phyloP scores from a whole-genome alignment of 495 filamentous ascomycete genomes.

The Talaromyces proteolyticus region DNA sequence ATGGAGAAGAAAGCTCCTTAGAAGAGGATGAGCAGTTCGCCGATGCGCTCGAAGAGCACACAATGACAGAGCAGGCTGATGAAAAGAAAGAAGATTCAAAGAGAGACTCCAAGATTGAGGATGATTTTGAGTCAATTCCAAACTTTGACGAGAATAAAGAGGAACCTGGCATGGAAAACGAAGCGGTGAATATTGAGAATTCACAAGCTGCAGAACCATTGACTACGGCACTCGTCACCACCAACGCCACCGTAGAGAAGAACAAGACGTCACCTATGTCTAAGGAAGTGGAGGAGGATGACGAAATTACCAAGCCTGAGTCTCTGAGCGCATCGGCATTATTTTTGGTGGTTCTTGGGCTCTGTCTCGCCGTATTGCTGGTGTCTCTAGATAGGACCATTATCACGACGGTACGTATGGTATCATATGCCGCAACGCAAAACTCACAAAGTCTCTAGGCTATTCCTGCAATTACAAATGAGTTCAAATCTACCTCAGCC shows the following conservation, averaged over 20 bases:
- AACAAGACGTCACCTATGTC: too few relatives aligned
- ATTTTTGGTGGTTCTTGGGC: constrained; percentile 25
- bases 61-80: background rate
- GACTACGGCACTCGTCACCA: background rate
- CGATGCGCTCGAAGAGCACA: constrained; percentile 3
- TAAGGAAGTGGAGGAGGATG: background rate
- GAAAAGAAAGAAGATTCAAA: constrained; percentile 3
- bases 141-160: constrained; percentile 1
- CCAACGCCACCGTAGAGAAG: background rate
- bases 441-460: constrained; percentile 31
- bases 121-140: constrained; percentile 1
- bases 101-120: constrained; percentile 6
- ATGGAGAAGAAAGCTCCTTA: constrained; percentile 4
- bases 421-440: constrained; percentile 25
- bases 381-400: constrained; percentile 45
- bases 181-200: background rate
- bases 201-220: background rate
- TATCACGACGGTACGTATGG: constrained; percentile 22
- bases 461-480: constrained; percentile 41
- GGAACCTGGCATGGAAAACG: background rate
- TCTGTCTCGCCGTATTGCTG: constrained; percentile 46
- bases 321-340: constrained; percentile 1
- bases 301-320: background rate
- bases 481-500: constrained; percentile 36
- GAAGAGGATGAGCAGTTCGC: constrained; percentile 6